Conservation (phyloP, 768 basidiomycete genomes). For the Lactarius indigo region DNA sequence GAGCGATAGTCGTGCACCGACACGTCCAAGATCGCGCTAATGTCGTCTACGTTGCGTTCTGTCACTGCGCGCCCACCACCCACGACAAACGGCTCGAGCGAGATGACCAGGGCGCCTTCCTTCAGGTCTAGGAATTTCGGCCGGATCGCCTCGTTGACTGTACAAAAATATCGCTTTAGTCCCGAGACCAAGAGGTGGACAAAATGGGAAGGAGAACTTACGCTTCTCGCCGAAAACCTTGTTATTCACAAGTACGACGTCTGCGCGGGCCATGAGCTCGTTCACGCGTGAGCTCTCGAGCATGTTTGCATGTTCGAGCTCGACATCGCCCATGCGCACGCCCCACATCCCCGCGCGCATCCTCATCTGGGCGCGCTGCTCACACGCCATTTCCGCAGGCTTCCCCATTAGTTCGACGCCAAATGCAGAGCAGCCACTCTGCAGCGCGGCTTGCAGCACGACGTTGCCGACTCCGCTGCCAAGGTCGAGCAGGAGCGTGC, state of each 20-base stretch:
- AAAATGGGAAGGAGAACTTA: constrained; percentile 40
- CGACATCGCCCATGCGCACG: constrained; percentile 66
- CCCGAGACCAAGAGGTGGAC: neutral
- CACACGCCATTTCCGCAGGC: constrained; percentile 75
- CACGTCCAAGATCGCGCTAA: constrained; percentile 79
- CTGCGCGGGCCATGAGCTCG: constrained; percentile 72
- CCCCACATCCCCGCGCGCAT: constrained; percentile 92
- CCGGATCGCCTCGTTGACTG: constrained; percentile 84
- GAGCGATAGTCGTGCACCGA: constrained; percentile 15
- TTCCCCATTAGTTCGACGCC: constrained; percentile 73
- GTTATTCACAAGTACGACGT: constrained; percentile 90
- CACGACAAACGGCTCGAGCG: constrained; percentile 81
- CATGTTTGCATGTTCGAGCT: constrained; percentile 87
- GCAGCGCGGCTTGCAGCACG: constrained; percentile 51
- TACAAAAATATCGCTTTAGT: constrained; percentile 3
- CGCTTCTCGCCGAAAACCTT: constrained; percentile 74
- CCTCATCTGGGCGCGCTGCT: constrained; percentile 70
- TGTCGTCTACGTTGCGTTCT: constrained; percentile 81
- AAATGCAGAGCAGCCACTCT: constrained; percentile 47
- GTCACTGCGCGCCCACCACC: constrained; percentile 64
- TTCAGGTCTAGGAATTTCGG: constrained; percentile 93
- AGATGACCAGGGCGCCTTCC: constrained; percentile 87
- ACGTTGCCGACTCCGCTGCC: constrained; percentile 62
- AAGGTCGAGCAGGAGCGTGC: constrained; percentile 52
- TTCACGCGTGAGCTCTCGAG: constrained; percentile 60